These are phyloP conservation scores for Arthrobotrys entomopaga DNA, from an alignment of 2,329 filamentous ascomycete species.

Conservation along the genomic window DNA sequence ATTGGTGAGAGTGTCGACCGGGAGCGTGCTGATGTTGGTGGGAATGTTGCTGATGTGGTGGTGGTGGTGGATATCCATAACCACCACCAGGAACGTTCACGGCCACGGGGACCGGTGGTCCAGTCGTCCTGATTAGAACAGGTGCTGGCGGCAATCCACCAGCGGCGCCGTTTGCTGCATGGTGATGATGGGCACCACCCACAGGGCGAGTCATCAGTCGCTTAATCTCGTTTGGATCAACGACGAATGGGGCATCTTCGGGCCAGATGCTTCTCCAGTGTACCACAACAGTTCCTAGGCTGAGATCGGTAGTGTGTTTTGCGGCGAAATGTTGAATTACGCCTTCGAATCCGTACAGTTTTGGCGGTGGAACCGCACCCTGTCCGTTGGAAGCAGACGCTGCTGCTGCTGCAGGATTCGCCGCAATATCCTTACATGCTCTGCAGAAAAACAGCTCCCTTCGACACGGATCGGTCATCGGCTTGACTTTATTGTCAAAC, in stretches of 20 bases:
- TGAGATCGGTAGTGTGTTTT: constrained; percentile 78
- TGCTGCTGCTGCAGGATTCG: constrained; percentile 32
- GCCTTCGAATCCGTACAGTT: constrained; percentile 79
- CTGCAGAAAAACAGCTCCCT: constrained; percentile 82
- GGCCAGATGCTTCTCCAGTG: constrained; percentile 86
- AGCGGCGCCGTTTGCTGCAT: constrained; percentile 59
- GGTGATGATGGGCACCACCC: constrained; percentile 28
- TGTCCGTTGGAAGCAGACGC: constrained; percentile 18
- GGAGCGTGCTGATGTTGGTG: constrained; percentile 60
- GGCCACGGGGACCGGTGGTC: constrained; percentile 69
- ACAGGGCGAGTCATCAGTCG: constrained; percentile 64
- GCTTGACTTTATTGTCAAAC: constrained; percentile 80
- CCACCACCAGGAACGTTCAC: constrained; percentile 66
- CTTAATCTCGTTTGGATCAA: constrained; percentile 63
- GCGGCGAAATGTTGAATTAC: constrained; percentile 85
- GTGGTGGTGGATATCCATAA: constrained; percentile 66
- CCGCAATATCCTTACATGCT: constrained; percentile 65
- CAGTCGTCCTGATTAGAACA: constrained; percentile 67
- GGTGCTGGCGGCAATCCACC: constrained; percentile 27
- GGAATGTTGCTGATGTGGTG: constrained; percentile 59
- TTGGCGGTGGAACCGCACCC: constrained; percentile 65
- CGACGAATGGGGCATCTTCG: constrained; percentile 73
- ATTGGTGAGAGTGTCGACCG: constrained; percentile 60
- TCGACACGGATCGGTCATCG: constrained; percentile 72
- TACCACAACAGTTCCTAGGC: constrained; percentile 76